A percentile compares a stretch with the other conserved stretches of the same genome.
phyloP scores from a whole-genome alignment of 208 protist species.

The Wallacemonas rigidus region DNA sequence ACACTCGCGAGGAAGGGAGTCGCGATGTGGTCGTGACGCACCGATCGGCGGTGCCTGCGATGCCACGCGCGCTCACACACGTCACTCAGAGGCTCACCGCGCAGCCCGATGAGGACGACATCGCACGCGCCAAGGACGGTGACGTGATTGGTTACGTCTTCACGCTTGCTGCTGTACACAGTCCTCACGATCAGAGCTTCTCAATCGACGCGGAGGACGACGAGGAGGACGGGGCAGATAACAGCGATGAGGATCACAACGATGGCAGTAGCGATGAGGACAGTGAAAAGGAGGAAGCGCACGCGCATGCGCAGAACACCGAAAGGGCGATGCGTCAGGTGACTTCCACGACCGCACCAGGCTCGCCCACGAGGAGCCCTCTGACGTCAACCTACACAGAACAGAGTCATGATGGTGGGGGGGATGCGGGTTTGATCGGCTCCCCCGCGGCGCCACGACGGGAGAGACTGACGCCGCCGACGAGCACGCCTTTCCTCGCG shows the following conservation, averaged over 20 bases:
- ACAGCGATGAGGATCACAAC: neutral
- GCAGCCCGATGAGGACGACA: neutral
- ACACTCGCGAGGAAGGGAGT: neutral
- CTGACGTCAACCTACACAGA: no score
- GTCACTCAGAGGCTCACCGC: neutral
- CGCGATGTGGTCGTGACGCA: no score
- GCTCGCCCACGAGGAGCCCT: neutral
- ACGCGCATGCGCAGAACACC: neutral
- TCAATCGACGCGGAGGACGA: neutral
- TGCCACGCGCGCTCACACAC: neutral
- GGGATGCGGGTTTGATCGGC: no score
- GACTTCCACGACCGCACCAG: neutral
- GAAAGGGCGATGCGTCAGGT: neutral
- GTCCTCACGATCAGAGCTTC: neutral
- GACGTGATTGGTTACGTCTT: neutral
- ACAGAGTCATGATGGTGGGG: no score
- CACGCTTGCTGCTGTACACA: neutral
- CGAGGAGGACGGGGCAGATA: neutral
- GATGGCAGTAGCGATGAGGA: neutral
- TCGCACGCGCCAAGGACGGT: conserved; percentile 1
- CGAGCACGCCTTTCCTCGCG: no score
- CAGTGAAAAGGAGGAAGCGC: neutral
- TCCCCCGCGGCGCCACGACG: no score
- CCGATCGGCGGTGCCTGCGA: no score
- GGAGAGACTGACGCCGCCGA: no score